A percentile compares a stretch with the other conserved stretches of the same genome.
phyloP scores from a whole-genome alignment of 164 flowering plant species.

The Buxus sempervirens region DNA sequence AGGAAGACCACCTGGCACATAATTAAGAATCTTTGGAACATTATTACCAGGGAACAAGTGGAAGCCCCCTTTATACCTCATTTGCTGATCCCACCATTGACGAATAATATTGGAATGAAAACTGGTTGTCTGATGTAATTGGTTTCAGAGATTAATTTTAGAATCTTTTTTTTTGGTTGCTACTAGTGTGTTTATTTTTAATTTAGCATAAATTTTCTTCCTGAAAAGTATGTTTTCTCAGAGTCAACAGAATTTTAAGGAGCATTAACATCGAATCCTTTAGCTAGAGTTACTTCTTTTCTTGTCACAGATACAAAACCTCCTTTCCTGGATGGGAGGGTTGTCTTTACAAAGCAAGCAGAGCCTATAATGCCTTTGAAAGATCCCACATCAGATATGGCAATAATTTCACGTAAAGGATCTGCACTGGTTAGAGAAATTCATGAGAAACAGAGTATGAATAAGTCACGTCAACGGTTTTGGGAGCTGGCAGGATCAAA shows the following conservation, averaged over 20 bases:
- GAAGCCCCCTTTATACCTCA: neutral
- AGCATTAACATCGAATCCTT: neutral
- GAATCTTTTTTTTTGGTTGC: neutral
- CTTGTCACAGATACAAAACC: conserved; percentile 80
- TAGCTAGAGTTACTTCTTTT: conserved; percentile 1
- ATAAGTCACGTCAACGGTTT: conserved; percentile 92
- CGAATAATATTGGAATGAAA: neutral
- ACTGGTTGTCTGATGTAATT: neutral
- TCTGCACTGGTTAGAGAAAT: conserved; percentile 80
- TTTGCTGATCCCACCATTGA: neutral
- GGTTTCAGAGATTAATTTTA: neutral
- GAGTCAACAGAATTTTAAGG: neutral
- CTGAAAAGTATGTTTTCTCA: too few species aligned
- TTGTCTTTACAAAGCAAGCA: conserved; percentile 93
- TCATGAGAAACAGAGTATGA: conserved; percentile 82
- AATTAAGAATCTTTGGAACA: neutral
- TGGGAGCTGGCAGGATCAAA: conserved; percentile 99
- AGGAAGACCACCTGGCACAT: neutral
- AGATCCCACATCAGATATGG: conserved; percentile 98
- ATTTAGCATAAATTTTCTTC: neutral
- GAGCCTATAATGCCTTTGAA: conserved; percentile 95
- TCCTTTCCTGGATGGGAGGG: conserved; percentile 93
- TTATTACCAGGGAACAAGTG: too few species aligned
- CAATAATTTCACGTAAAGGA: conserved; percentile 94
- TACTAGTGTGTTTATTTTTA: neutral